Conservation (phyloP, 495 filamentous ascomycete species). For the Penicillium steckii region DNA sequence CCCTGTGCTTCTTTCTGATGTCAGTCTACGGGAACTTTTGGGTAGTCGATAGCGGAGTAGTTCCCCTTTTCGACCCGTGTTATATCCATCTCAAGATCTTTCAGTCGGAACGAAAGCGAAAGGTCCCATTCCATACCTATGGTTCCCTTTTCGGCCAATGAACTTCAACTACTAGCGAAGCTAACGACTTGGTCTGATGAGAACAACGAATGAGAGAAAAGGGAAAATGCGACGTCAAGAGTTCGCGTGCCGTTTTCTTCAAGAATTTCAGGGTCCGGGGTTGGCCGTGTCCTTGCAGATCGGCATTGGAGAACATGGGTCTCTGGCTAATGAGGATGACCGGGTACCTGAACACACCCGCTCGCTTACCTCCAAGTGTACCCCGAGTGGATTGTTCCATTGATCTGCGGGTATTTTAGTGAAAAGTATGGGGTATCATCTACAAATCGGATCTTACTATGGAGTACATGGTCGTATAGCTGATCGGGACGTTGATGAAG, state of each 20-base stretch:
- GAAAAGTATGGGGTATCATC: background rate
- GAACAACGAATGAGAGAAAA: constrained; percentile 5
- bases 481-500: background rate
- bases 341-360: constrained; percentile 1
- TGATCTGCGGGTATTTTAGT: constrained; percentile 1
- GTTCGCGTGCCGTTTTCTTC: constrained; percentile 5
- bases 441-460: background rate
- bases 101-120: constrained; percentile 2
- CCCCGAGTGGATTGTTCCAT: background rate
- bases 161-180: constrained; percentile 6
- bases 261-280: background rate
- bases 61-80: constrained; percentile 17
- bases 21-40: constrained; percentile 10
- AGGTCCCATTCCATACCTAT: constrained; percentile 4
- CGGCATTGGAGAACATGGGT: constrained; percentile 1
- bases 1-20: constrained; percentile 5
- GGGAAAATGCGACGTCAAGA: constrained; percentile 14
- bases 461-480: background rate
- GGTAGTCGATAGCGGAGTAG: constrained; percentile 10
- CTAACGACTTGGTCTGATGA: constrained; percentile 15
- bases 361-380: constrained; percentile 1
- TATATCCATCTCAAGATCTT: constrained; percentile 4
- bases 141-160: constrained; percentile 10
- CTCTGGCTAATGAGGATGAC: background rate
- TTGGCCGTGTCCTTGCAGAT: background rate